These are phyloP conservation scores for Aspergillus felis DNA, from an alignment of 2,329 filamentous ascomycete genomes.

Conservation along the genomic window DNA sequence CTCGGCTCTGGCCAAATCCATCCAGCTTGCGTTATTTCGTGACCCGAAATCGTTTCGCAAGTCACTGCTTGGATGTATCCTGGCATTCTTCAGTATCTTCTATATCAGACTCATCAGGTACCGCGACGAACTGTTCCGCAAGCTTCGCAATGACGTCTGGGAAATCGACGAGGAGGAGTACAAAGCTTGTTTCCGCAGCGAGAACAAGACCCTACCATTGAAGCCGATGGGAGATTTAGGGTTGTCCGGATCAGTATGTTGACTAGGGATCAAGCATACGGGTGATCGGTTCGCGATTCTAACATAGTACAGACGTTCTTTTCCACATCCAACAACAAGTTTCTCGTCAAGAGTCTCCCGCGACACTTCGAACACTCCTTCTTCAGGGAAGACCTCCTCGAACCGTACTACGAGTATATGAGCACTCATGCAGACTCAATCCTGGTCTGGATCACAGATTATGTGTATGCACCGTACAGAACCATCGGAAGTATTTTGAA, in stretches of 20 bases:
- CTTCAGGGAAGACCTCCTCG: constrained; percentile 63
- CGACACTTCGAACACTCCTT: constrained; percentile 67
- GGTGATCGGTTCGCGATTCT: background rate
- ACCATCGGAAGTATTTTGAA: constrained; percentile 60
- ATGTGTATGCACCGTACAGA: constrained; percentile 54
- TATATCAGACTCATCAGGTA: constrained; percentile 47
- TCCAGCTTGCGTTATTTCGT: constrained; percentile 27
- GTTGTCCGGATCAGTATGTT: constrained; percentile 62
- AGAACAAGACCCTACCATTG: constrained; percentile 43
- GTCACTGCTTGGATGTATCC: constrained; percentile 41
- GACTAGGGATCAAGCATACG: background rate
- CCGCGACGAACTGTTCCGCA: constrained; percentile 47
- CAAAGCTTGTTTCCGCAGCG: constrained; percentile 48
- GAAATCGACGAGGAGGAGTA: constrained; percentile 53
- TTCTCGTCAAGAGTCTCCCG: constrained; percentile 68
- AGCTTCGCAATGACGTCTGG: constrained; percentile 52
- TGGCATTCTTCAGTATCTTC: constrained; percentile 54
- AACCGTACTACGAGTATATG: constrained; percentile 64
- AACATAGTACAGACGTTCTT: constrained; percentile 58
- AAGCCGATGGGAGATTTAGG: constrained; percentile 64
- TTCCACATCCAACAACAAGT: constrained; percentile 61
- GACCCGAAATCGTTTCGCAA: constrained; percentile 25
- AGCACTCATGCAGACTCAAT: constrained; percentile 55
- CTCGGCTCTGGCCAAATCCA: constrained; percentile 26
- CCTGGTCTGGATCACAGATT: constrained; percentile 68